Conservation (phyloP, 208 protist genomes). For the Trypanosoma avium region DNA sequence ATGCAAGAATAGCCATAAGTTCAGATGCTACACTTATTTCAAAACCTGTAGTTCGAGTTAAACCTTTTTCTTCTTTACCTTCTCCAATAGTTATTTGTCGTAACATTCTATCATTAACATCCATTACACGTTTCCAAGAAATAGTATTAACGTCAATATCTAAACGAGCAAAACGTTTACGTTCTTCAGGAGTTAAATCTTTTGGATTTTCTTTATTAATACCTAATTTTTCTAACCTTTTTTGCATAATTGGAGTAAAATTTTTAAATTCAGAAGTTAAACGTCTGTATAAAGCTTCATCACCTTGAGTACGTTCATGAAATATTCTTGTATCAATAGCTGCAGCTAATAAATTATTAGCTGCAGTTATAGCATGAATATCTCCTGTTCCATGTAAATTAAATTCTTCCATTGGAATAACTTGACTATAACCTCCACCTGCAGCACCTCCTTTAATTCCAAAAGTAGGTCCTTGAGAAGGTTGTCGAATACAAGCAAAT, state of each 20-base stretch:
- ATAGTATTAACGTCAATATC: constrained; percentile 96
- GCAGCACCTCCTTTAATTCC: constrained; percentile 97
- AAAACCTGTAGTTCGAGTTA: constrained; percentile 90
- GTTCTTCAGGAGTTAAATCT: constrained; percentile 89
- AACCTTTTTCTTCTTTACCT: constrained; percentile 88
- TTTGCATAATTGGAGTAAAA: constrained; percentile 93
- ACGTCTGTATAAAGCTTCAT: constrained; percentile 86
- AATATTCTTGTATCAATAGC: constrained; percentile 97
- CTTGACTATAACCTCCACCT: constrained; percentile 97
- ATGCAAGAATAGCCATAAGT: constrained; percentile 98
- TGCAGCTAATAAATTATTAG: constrained; percentile 96
- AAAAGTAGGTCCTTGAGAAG: constrained; percentile 97
- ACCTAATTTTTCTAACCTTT: constrained; percentile 89
- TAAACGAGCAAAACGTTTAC: constrained; percentile 91
- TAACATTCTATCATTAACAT: constrained; percentile 97
- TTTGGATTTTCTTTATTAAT: constrained; percentile 93
- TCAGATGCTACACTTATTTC: constrained; percentile 98
- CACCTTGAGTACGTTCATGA: constrained; percentile 94
- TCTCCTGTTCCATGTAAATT: constrained; percentile 98
- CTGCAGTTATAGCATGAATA: constrained; percentile 98
- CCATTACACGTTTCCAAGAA: constrained; percentile 96
- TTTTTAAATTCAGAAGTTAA: constrained; percentile 68
- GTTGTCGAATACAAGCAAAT: constrained; percentile 97
- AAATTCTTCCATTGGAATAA: constrained; percentile 98
- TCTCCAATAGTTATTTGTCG: constrained; percentile 95